Percentiles rank a stretch among this genome's conserved stretches.
phyloP scores from a whole-genome alignment of 768 basidiomycete genomes.

The Naganishia friedmannii region DNA sequence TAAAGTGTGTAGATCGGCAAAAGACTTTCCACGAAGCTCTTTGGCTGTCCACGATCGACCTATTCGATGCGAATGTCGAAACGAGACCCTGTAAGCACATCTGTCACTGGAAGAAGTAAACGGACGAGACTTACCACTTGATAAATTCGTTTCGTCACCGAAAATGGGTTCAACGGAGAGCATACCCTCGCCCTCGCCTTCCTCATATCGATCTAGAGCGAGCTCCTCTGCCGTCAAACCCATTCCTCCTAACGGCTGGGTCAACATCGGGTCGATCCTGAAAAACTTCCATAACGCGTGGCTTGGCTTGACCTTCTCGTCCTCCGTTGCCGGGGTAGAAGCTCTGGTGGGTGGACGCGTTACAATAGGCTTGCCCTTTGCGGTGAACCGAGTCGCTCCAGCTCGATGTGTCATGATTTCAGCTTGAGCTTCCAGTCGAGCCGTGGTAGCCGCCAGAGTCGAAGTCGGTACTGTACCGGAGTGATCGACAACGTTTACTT shows the following conservation, averaged over 20 bases:
- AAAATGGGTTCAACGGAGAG: slow-evolving; percentile 38
- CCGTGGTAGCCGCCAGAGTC: slow-evolving; percentile 7
- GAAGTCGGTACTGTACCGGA: slow-evolving; percentile 12
- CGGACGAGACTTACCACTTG: slow-evolving; percentile 30
- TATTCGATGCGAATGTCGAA: slow-evolving; percentile 44
- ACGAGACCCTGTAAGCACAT: background rate
- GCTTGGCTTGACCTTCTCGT: slow-evolving; percentile 29
- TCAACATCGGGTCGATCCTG: slow-evolving; percentile 35
- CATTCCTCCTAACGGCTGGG: slow-evolving; percentile 17
- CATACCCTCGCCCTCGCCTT: slow-evolving; percentile 30
- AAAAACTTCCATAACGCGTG: slow-evolving; percentile 52
- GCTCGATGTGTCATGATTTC: slow-evolving; percentile 10
- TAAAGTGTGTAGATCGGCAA: slow-evolving; percentile 85
- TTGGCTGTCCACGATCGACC: slow-evolving; percentile 82
- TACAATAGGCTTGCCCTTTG: slow-evolving; percentile 40
- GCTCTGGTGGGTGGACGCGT: slow-evolving; percentile 37
- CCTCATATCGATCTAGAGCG: slow-evolving; percentile 1
- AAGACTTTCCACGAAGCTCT: slow-evolving; percentile 85
- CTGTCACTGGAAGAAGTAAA: background rate
- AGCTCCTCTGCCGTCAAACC: slow-evolving; percentile 26
- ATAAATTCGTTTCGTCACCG: slow-evolving; percentile 36
- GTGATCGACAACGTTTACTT: background rate
- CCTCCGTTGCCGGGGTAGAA: slow-evolving; percentile 34
- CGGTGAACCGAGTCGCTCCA: slow-evolving; percentile 33
- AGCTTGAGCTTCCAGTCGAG: slow-evolving; percentile 18